Base-by-base conservation (phyloP, 345 rosid genomes). In the Odontarrhena argentea region DNA sequence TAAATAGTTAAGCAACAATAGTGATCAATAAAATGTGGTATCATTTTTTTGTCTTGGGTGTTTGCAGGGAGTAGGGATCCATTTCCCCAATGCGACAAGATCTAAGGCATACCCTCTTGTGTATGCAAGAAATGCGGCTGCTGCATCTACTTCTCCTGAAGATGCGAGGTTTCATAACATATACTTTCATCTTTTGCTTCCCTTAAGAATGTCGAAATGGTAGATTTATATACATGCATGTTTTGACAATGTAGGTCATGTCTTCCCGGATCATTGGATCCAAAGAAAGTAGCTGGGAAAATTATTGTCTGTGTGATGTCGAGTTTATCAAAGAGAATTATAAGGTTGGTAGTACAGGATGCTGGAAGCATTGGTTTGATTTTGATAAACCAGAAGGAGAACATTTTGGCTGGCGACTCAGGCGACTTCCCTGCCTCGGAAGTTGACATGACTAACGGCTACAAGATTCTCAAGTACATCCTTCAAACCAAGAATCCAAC, bases 221-320 rank as follows among this genome's bases (percentile, higher is more conserved):
- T 24, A 26, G 28, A 65, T 40, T 52, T 13, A 6, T 18, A 18
- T n/a, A 14, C 13, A 38, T 13, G 44, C 25, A 35, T 67, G 4
- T 6, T 2, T 8, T 28, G 37, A 43, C 36, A 65, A 24, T 71
- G 78, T 80, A 87, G 94, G 74, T 68, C 67, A 43, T 90, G 97
- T 69, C 60, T 74, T 70, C 95, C 92, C 3, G 90, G 92, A 57
- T 87, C 97, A 42, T 56, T 90, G 50, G 88, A 90, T 63, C 60
- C 57, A 14, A 68, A 55, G 38, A 90, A 84, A 83, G 90, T 83
- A 9, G 72, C 71, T 1, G 92, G 88, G 1, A 83, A 83, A 62
- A 79, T 87, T 53, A 71, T 90, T 52, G 76, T 90, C 30, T 90
- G 97, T 60, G 13, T 79, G 24, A 82, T 71, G 57, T 50, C 67